Evolutionary conservation across 768 basidiomycete genomes (phyloP), one percentile per base, ranked within the genome.

Genomic region (Suillus subalutaceus): DNA sequence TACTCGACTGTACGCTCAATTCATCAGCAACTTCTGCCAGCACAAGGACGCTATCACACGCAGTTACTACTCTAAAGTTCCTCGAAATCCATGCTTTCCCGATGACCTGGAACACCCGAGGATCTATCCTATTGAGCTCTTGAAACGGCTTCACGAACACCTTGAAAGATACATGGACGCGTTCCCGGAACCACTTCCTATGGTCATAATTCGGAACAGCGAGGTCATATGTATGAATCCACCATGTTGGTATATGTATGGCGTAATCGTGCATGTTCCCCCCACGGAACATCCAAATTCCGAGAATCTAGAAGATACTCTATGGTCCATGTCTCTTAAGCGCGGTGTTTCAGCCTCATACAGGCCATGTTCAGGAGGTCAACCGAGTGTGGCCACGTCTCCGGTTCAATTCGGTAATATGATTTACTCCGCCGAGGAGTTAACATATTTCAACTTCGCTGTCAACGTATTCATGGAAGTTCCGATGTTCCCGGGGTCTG

Each of bases 381-480:
- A 10, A 32, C 9, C 4, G 4, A 18, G 30, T 7, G 16, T 62
- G 18, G 16, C 7, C 5, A 60, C 37, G 6, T 52, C 23, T 18
- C 23, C 38, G 1, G 16, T 41, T 9, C 38, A 18, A 41, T 37
- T 56, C 20, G 55, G 55, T 7, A 56, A 56, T 10, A 40, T 65
- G 10, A 1, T 44, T 2, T 74, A 75, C 32, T 18, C 38, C 15
- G 5, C 9, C 13, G 66, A 72, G 56, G 64, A 72, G 6, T 58
- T 69, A 35, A 64, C 67, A 8, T 0, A 68, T 15, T 66, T 69
- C 20, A 57, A 62, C 13, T 73, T 73, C 18, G 73, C 76, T 20
- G 68, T 76, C 2, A 77, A 77, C 53, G 56, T 76, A 0, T 76
- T 75, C 35, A 10, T 71, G 20, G 70, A 75, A 59, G 0, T 60